Evolutionary conservation across 139 green algal genomes (phyloP).

Genomic region (Chlorella sp.): DNA sequence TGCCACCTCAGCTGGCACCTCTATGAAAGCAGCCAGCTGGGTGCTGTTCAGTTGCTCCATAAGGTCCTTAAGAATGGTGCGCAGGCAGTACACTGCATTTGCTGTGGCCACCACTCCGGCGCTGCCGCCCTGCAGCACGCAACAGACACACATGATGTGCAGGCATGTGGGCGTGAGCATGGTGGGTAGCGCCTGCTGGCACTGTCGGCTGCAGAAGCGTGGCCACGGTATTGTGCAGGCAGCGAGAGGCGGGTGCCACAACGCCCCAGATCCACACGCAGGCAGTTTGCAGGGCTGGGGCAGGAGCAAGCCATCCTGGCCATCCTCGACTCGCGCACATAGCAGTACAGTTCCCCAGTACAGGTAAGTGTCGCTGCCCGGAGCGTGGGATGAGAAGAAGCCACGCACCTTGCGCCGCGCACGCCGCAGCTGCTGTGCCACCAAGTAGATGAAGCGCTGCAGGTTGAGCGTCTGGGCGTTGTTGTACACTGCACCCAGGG

Average conservation of each 20-base stretch:
- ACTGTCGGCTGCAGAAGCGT: background rate
- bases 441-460: conserved; percentile 74
- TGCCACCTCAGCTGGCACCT: conserved; percentile 7
- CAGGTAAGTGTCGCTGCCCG: background rate
- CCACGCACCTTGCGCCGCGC: conserved; percentile 25
- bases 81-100: conserved; percentile 74
- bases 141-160: background rate
- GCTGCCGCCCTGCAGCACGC: background rate
- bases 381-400: background rate
- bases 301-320: too few species aligned
- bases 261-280: too few species aligned
- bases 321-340: too few species aligned
- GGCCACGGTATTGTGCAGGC: background rate
- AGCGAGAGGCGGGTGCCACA: too few species aligned
- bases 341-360: background rate
- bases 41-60: conserved; percentile 56
- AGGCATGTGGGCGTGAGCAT: background rate
- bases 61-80: conserved; percentile 70
- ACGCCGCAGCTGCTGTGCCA: conserved; percentile 53
- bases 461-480: conserved; percentile 79
- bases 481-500: conserved; percentile 64
- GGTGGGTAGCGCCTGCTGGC: background rate
- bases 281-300: too few species aligned
- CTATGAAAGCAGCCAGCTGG: conserved; percentile 60
- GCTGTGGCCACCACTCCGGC: conserved; percentile 45